Evolutionary conservation across 2,329 filamentous ascomycete species (phyloP).

Genomic region (Trichoderma hamatum): DNA sequence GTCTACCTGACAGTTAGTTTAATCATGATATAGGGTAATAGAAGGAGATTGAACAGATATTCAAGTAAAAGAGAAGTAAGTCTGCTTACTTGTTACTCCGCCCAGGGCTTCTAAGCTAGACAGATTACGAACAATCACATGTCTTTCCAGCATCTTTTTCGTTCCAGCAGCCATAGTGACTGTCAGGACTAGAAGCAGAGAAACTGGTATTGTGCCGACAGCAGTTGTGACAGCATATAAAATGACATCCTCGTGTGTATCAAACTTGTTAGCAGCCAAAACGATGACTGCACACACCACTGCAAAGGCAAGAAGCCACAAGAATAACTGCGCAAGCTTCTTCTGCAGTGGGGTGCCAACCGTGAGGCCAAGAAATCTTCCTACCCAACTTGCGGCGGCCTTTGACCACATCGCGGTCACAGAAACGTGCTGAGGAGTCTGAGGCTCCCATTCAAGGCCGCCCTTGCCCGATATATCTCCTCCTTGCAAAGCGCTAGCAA

Average conservation of each 20-base stretch:
- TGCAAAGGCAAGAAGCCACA: slow-evolving; percentile 64
- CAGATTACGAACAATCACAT: slow-evolving; percentile 54
- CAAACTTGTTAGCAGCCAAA: slow-evolving; percentile 43
- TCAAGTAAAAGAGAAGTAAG: neutral
- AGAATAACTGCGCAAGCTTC: slow-evolving; percentile 67
- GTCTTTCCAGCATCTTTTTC: slow-evolving; percentile 50
- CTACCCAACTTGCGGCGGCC: slow-evolving; percentile 28
- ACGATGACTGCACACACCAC: slow-evolving; percentile 46
- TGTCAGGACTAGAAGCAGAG: slow-evolving; percentile 53
- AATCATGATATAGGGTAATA: no score
- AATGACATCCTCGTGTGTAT: slow-evolving; percentile 41
- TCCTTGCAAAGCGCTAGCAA: slow-evolving; percentile 48
- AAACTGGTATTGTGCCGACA: slow-evolving; percentile 51
- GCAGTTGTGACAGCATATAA: slow-evolving; percentile 46
- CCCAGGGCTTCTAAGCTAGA: slow-evolving; percentile 53
- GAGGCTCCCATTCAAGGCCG: slow-evolving; percentile 7
- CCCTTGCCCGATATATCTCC: slow-evolving; percentile 1
- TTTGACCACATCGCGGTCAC: slow-evolving; percentile 8
- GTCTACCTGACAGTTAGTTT: slow-evolving; percentile 29
- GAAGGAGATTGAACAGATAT: no score
- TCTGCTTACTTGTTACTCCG: slow-evolving; percentile 49
- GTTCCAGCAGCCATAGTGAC: slow-evolving; percentile 57
- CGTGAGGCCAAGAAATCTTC: slow-evolving; percentile 49
- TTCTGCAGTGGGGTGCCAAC: slow-evolving; percentile 70
- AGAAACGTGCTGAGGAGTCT: neutral